A percentile compares a stretch with the other conserved stretches of the same genome.
These are phyloP conservation scores for Kwoniella sp. DNA, from an alignment of 768 basidiomycete species.

Conservation along the genomic window DNA sequence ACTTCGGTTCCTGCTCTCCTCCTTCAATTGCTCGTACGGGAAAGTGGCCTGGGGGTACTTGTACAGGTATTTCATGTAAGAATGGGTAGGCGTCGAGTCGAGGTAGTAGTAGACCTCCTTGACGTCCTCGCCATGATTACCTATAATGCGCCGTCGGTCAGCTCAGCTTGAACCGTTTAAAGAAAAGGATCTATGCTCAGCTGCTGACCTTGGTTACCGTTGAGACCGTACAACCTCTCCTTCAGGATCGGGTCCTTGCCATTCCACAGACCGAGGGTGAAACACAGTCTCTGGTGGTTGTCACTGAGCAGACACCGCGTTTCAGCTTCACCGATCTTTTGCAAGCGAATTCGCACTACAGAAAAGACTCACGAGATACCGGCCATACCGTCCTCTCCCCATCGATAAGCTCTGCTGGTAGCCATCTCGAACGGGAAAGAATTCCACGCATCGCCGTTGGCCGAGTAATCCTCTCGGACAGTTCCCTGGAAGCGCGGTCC, in stretches of 20 bases:
- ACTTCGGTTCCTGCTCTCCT: slow-evolving; percentile 77
- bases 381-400: slow-evolving; percentile 98
- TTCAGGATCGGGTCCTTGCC: slow-evolving; percentile 91
- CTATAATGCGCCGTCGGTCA: slow-evolving; percentile 53
- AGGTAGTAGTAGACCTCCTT: slow-evolving; percentile 99
- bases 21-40: slow-evolving; percentile 91
- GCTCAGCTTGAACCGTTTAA: neutral
- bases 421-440: slow-evolving; percentile 55
- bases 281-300: slow-evolving; percentile 92
- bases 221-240: slow-evolving; percentile 93
- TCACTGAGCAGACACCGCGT: slow-evolving; percentile 59
- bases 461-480: slow-evolving; percentile 97
- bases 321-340: neutral
- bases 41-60: slow-evolving; percentile 92
- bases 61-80: slow-evolving; percentile 99
- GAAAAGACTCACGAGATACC: slow-evolving; percentile 79
- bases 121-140: slow-evolving; percentile 99
- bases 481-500: slow-evolving; percentile 68
- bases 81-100: slow-evolving; percentile 97
- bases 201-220: slow-evolving; percentile 72
- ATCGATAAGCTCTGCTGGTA: slow-evolving; percentile 78
- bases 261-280: slow-evolving; percentile 92
- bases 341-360: neutral
- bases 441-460: slow-evolving; percentile 78
- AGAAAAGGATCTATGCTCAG: neutral